phyloP scores from a whole-genome alignment of 208 protist genomes.

The Trypanosoma scelopori region DNA sequence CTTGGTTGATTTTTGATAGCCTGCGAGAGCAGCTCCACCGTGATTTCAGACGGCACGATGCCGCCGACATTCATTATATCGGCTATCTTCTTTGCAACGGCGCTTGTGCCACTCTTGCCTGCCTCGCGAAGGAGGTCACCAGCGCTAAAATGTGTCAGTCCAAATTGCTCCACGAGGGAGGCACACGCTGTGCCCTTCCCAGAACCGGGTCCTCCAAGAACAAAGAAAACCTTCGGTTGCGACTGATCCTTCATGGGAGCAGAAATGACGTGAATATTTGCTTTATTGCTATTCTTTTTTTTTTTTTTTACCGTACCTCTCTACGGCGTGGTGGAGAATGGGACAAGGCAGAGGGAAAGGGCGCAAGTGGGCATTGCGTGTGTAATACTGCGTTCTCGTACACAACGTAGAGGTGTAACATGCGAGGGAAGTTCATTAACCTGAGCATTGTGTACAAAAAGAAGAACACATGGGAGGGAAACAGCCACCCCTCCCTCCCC shows the following conservation, averaged over 20 bases:
- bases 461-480: too few relatives aligned
- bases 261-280: background rate
- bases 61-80: constrained; percentile 59
- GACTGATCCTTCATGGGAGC: background rate
- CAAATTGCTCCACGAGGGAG: constrained; percentile 71
- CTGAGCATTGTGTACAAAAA: too few relatives aligned
- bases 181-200: constrained; percentile 87
- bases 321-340: too few relatives aligned
- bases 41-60: constrained; percentile 90
- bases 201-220: constrained; percentile 85
- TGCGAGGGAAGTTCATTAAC: too few relatives aligned
- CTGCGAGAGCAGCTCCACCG: constrained; percentile 71
- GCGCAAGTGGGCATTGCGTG: too few relatives aligned
- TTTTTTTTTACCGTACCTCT: background rate
- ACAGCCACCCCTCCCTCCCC: too few relatives aligned
- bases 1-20: constrained; percentile 65
- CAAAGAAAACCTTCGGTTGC: constrained; percentile 77
- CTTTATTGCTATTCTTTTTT: too few relatives aligned
- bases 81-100: constrained; percentile 74
- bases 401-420: too few relatives aligned
- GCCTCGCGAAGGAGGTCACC: constrained; percentile 86
- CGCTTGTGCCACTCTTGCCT: constrained; percentile 47
- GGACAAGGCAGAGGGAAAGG: too few relatives aligned
- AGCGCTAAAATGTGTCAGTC: constrained; percentile 85
- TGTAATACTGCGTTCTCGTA: too few relatives aligned